Evolutionary conservation across 495 filamentous ascomycete genomes (phyloP).

Genomic region (Opeltia flavorubescens): DNA sequence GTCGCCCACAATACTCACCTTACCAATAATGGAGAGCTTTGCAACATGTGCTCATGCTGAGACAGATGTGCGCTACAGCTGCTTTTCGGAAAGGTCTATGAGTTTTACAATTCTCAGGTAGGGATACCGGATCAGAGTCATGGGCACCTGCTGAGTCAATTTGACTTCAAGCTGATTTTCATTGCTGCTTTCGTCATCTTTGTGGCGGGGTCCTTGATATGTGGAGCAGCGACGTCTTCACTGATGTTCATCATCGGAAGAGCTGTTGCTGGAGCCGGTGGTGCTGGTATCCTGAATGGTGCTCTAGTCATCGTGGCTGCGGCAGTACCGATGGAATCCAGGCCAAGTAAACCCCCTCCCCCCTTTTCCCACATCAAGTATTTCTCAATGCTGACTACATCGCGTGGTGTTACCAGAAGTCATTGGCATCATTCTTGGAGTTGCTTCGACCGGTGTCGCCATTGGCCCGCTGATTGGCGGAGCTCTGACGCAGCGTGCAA

Average conservation of each 20-base stretch:
- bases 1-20: not conserved
- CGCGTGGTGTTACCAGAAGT: constrained; percentile 40
- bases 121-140: no score
- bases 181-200: constrained; percentile 50
- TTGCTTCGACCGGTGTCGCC: constrained; percentile 38
- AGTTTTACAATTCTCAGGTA: constrained; percentile 55
- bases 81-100: constrained; percentile 64
- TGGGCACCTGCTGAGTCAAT: no score
- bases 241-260: constrained; percentile 56
- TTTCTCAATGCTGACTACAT: not conserved
- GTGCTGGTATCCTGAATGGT: constrained; percentile 62
- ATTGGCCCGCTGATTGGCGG: constrained; percentile 52
- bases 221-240: constrained; percentile 51
- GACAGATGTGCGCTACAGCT: constrained; percentile 48
- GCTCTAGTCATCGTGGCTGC: constrained; percentile 55
- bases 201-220: constrained; percentile 56
- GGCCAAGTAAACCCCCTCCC: constrained; percentile 56
- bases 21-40: not conserved
- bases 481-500: constrained; percentile 39
- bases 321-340: constrained; percentile 46
- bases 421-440: constrained; percentile 55
- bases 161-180: constrained; percentile 38
- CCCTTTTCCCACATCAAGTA: constrained; percentile 36
- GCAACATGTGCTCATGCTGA: no score
- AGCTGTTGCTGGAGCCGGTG: constrained; percentile 59